Conservation (phyloP, 768 basidiomycete genomes). For the Lentinula sp. region DNA sequence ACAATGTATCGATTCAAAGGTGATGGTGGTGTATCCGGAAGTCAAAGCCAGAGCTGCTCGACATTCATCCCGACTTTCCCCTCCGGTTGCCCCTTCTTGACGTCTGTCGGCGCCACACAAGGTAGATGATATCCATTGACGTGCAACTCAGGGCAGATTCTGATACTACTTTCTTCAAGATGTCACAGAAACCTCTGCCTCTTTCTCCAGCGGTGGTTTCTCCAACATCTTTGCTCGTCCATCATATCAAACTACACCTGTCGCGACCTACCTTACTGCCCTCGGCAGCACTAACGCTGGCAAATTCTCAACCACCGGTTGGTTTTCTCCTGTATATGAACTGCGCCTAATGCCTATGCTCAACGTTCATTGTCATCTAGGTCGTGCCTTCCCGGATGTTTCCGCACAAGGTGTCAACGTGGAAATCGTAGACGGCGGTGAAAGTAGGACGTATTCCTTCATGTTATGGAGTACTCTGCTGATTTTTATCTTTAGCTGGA, state of each 20-base stretch:
- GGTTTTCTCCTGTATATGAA: not conserved
- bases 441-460: conserved; percentile 10
- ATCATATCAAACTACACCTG: conserved; percentile 20
- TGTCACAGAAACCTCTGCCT: conserved; percentile 34
- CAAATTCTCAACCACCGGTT: conserved; percentile 36
- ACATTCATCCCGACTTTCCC: conserved; percentile 37
- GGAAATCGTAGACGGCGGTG: conserved; percentile 10
- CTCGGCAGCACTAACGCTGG: conserved; percentile 30
- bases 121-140: not conserved
- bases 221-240: conserved; percentile 30
- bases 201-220: conserved; percentile 51
- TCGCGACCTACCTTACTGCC: conserved; percentile 16
- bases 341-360: conserved; percentile 14
- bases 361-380: conserved; percentile 6
- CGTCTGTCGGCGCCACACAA: conserved; percentile 7
- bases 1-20: conserved; percentile 14
- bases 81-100: conserved; percentile 33
- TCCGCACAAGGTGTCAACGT: conserved; percentile 30
- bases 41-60: conserved; percentile 11
- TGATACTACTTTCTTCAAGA: not conserved
- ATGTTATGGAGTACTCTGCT: conserved; percentile 20
- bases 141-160: not conserved
- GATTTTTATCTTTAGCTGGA: conserved; percentile 9
- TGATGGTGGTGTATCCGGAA: conserved; percentile 21
- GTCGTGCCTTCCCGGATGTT: conserved; percentile 33